Evolutionary conservation across 2,329 filamentous ascomycete genomes (phyloP).

Genomic region (Colletotrichum sp.): DNA sequence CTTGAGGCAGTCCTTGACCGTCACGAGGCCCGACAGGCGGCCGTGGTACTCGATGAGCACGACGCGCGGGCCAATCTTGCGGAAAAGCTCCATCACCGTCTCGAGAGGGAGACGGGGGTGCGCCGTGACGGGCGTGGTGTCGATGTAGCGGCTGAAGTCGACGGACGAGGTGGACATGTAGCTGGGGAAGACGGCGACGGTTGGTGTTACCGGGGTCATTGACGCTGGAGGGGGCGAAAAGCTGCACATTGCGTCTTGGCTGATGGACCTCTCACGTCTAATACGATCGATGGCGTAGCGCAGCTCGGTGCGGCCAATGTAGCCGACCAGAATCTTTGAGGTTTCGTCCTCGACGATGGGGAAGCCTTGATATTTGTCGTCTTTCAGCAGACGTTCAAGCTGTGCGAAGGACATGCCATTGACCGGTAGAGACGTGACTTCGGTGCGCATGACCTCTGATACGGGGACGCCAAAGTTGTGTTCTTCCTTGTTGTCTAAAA

Average conservation of each 20-base stretch:
- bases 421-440: slow-evolving; percentile 76
- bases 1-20: slow-evolving; percentile 95
- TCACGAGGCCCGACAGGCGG: slow-evolving; percentile 82
- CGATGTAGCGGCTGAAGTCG: slow-evolving; percentile 87
- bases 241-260: slow-evolving; percentile 72
- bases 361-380: slow-evolving; percentile 90
- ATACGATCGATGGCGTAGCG: slow-evolving; percentile 87
- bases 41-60: slow-evolving; percentile 93
- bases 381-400: slow-evolving; percentile 76
- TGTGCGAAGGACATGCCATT: slow-evolving; percentile 77
- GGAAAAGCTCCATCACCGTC: slow-evolving; percentile 98
- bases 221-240: slow-evolving; percentile 62
- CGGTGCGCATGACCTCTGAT: slow-evolving; percentile 84
- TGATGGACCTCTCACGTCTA: slow-evolving; percentile 72
- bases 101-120: slow-evolving; percentile 92
- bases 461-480: slow-evolving; percentile 96
- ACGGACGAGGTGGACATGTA: slow-evolving; percentile 64
- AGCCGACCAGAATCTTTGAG: slow-evolving; percentile 80
- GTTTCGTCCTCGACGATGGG: slow-evolving; percentile 81
- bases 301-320: slow-evolving; percentile 91
- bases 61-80: slow-evolving; percentile 94
- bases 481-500: slow-evolving; percentile 96
- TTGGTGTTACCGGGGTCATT: slow-evolving; percentile 44
- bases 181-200: slow-evolving; percentile 61
- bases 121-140: slow-evolving; percentile 86